Conservation (phyloP, 2,329 filamentous ascomycete genomes). For the Tolypocladium tundrense region DNA sequence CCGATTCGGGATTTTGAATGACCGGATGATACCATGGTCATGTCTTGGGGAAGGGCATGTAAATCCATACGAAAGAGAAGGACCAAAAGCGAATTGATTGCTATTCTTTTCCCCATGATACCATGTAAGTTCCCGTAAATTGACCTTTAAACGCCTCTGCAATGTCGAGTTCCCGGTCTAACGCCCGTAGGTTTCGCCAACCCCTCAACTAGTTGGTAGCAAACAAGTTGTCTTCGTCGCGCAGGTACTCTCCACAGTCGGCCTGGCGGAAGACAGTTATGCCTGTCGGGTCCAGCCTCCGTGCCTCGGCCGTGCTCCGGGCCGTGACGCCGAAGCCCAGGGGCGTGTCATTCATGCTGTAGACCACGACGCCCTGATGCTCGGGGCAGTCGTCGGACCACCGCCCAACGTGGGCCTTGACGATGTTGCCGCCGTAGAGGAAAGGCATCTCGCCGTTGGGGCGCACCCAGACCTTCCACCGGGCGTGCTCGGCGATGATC, state of each 20-base stretch:
- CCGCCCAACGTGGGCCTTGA: constrained; percentile 60
- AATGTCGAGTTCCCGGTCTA: not conserved
- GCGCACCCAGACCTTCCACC: constrained; percentile 97
- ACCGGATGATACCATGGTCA: not conserved
- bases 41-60: not conserved
- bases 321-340: constrained; percentile 88
- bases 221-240: constrained; percentile 65
- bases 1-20: constrained; percentile 21
- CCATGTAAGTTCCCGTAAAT: not conserved
- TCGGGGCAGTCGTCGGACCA: constrained; percentile 90
- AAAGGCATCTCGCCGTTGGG: constrained; percentile 96
- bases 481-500: constrained; percentile 78
- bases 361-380: constrained; percentile 83
- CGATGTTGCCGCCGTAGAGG: constrained; percentile 83
- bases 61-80: not conserved
- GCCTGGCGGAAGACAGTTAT: constrained; percentile 86
- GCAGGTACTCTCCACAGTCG: constrained; percentile 88
- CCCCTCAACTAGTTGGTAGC: constrained; percentile 2
- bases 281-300: constrained; percentile 79
- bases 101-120: not conserved
- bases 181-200: not conserved
- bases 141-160: not conserved
- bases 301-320: constrained; percentile 73
- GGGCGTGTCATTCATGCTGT: constrained; percentile 88
- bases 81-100: not conserved